Evolutionary conservation across 768 basidiomycete genomes (phyloP).

Genomic region (Cystoderma amianthinum): DNA sequence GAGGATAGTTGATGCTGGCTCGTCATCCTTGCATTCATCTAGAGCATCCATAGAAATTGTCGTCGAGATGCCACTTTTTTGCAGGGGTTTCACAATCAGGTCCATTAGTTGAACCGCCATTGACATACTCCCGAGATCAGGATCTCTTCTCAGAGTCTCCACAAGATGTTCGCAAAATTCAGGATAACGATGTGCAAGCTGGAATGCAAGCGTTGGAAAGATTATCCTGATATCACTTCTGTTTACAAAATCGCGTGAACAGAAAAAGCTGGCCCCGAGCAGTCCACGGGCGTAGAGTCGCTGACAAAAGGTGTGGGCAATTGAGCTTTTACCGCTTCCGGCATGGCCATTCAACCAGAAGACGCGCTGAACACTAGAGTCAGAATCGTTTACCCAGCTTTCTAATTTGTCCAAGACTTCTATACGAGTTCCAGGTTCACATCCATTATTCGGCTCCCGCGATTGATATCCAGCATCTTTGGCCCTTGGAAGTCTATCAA

Average conservation of each 20-base stretch:
- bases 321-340: slow-evolving; percentile 14
- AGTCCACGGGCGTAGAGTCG: slow-evolving; percentile 5
- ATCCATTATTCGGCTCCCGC: not conserved
- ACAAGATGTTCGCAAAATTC: not conserved
- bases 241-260: not conserved
- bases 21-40: slow-evolving; percentile 11
- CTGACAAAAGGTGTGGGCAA: slow-evolving; percentile 12
- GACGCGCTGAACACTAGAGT: slow-evolving; percentile 1
- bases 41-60: not conserved
- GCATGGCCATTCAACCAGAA: slow-evolving; percentile 16
- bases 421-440: not conserved
- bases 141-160: not conserved
- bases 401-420: not conserved
- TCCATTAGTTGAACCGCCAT: not conserved
- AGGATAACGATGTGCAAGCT: not conserved
- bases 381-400: not conserved
- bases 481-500: not conserved
- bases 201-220: not conserved
- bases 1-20: slow-evolving; percentile 6
- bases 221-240: not conserved
- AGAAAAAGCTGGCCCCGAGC: slow-evolving; percentile 18
- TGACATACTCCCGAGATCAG: not conserved
- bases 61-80: not conserved
- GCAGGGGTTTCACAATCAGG: not conserved
- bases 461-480: not conserved